Evolutionary conservation across 176 grass and related monocot genomes (phyloP).

Genomic region (Urochloa ruziziensis): DNA sequence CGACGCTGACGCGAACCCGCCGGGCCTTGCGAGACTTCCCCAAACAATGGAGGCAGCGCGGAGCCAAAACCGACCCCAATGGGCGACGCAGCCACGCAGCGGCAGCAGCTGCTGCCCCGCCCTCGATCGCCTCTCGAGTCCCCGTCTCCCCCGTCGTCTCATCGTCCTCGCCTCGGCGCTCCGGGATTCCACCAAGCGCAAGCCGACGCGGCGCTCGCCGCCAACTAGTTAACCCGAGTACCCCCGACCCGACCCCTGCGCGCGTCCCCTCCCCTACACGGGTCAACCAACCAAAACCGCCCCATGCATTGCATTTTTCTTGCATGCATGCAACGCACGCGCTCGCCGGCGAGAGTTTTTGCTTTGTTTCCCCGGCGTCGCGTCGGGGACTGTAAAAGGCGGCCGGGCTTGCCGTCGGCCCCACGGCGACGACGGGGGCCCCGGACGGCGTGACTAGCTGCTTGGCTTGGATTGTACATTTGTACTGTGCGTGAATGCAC

Average conservation of each 20-base stretch:
- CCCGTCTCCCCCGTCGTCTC: background rate
- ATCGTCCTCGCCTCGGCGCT: background rate
- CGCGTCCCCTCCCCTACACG: background rate
- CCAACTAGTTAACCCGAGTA: too few species aligned
- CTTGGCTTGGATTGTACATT: background rate
- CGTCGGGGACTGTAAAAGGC: slow-evolving; percentile 10
- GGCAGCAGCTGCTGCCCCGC: too few species aligned
- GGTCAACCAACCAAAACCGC: background rate
- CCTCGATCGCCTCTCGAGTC: background rate
- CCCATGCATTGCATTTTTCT: background rate
- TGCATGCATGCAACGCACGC: background rate
- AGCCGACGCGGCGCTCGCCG: slow-evolving; percentile 38
- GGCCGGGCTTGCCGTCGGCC: background rate
- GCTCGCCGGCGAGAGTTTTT: slow-evolving; percentile 4
- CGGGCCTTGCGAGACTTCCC: slow-evolving; percentile 27
- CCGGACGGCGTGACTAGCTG: background rate
- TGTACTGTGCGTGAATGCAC: too few species aligned
- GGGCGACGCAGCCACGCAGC: slow-evolving; percentile 23
- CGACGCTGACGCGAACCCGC: background rate
- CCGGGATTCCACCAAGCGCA: slow-evolving; percentile 40
- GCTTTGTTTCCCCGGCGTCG: background rate
- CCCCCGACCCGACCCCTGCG: background rate
- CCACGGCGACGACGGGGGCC: slow-evolving; percentile 3
- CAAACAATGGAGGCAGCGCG: background rate
- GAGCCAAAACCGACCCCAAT: slow-evolving; percentile 10